Evolutionary conservation across 2,329 filamentous ascomycete species (phyloP), one percentile per base, ranked within the genome.

Genomic region (Xylaria sp.): DNA sequence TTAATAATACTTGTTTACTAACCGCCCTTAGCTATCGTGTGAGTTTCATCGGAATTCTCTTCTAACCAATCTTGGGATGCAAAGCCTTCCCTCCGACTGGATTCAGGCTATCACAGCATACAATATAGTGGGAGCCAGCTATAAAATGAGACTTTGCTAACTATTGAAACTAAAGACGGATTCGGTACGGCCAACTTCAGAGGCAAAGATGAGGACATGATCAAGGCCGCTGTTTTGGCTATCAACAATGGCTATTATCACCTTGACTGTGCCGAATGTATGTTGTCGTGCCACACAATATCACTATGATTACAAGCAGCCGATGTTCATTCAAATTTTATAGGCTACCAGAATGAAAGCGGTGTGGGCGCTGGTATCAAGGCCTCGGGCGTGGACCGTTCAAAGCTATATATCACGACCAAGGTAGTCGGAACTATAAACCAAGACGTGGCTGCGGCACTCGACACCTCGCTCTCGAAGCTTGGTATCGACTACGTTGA

Each of bases 291-390:
- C 23, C 17, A 56, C 28, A 9, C 20, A 38, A 36, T 20, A 6
- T 13, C 9, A 17, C 26, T 31, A 48, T 31, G 36, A 6, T n/a
- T 53, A 44, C 42, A 13, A 48, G 23, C n/a, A 17, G 33, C 13
- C 10, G 2, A 6, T 44, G 15, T 23, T 56, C 26, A 51, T 20
- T 40, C 6, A 54, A 28, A 2, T 44, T 17, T 31, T n/a, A 17
- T 33, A 88, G 86, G 80, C 20, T 90, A 90, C 74, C 82, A 83
- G 46, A 90, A 88, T 73, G 88, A 93, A 79, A 80, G 85, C 70
- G 91, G 93, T 77, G 86, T 93, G 13, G 91, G 91, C 63, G 81
- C 84, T 31, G 91, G 90, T 58, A 92, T 93, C 82, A 89, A 89
- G 79, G 86, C 88, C 60, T 86, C 86, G 26, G 86, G 86, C 56